Percentiles rank a stretch among this genome's conserved stretches.
Conservation (phyloP, 2,329 filamentous ascomycete genomes). For the Botrytis deweyae region DNA sequence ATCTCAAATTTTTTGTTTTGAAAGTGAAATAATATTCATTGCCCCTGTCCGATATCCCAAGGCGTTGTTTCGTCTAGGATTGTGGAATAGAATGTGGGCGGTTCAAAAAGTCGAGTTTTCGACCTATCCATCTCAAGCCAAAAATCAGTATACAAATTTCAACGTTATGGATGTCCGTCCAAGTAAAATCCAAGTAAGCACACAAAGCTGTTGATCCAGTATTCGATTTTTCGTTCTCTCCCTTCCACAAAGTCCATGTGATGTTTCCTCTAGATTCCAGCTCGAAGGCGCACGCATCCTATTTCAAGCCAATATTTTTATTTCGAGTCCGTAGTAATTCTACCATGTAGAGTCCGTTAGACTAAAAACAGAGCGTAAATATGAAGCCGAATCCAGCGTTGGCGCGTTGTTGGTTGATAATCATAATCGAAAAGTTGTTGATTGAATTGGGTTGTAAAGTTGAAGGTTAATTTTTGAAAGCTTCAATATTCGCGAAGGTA, state of each 20-base stretch:
- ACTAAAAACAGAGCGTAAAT: neutral
- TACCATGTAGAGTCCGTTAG: neutral
- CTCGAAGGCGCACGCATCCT: neutral
- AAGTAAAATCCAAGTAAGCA: neutral
- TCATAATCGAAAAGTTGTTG: neutral
- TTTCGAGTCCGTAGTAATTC: neutral
- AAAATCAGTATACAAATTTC: neutral
- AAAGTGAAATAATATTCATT: neutral
- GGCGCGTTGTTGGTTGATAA: neutral
- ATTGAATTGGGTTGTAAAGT: neutral
- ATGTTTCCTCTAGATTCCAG: neutral
- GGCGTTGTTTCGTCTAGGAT: neutral
- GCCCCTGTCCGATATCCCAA: neutral
- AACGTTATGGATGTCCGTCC: neutral
- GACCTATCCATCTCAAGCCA: neutral
- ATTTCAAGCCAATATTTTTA: neutral
- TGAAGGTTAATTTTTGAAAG: neutral
- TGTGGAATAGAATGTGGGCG: neutral
- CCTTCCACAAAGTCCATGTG: neutral
- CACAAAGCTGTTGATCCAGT: neutral
- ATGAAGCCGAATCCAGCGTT: neutral
- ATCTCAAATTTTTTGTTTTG: neutral
- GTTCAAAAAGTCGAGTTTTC: neutral
- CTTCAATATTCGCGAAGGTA: neutral
- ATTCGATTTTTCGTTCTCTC: neutral